These are phyloP conservation scores for Heteromeles arbutifolia DNA, from an alignment of 306 rosid genomes.

Conservation along the genomic window DNA sequence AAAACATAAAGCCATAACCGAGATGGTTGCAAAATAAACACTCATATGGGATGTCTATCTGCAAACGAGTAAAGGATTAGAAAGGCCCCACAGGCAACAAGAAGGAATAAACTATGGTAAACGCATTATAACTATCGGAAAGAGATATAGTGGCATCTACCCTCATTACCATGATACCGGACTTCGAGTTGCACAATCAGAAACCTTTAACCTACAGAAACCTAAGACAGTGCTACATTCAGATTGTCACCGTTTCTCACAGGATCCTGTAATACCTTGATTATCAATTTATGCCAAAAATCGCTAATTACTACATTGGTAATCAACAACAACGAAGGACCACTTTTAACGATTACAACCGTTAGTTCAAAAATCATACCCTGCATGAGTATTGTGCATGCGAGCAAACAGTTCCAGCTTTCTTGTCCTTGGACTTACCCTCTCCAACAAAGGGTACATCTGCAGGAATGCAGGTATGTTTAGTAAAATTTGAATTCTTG, in stretches of 20 bases:
- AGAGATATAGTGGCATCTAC: not conserved
- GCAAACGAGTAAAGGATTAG: not conserved
- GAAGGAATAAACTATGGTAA: not conserved
- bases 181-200: not conserved
- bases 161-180: not conserved
- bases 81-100: not conserved
- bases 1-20: not conserved
- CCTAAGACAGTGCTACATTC: not conserved
- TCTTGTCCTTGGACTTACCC: constrained; percentile 98
- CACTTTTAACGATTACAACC: not conserved
- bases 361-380: constrained; percentile 44
- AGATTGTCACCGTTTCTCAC: not conserved
- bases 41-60: not conserved
- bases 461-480: constrained; percentile 24
- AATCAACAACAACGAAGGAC: not conserved
- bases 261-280: not conserved
- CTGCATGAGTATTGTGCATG: constrained; percentile 99
- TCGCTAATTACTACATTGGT: not conserved
- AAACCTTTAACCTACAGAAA: not conserved
- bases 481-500: constrained; percentile 1
- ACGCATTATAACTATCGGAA: not conserved
- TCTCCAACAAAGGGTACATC: constrained; percentile 97
- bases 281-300: not conserved
- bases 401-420: constrained; percentile 96
- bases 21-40: not conserved